These are phyloP conservation scores for Biscogniauxia sp. DNA, from an alignment of 2,329 filamentous ascomycete genomes.

Conservation along the genomic window DNA sequence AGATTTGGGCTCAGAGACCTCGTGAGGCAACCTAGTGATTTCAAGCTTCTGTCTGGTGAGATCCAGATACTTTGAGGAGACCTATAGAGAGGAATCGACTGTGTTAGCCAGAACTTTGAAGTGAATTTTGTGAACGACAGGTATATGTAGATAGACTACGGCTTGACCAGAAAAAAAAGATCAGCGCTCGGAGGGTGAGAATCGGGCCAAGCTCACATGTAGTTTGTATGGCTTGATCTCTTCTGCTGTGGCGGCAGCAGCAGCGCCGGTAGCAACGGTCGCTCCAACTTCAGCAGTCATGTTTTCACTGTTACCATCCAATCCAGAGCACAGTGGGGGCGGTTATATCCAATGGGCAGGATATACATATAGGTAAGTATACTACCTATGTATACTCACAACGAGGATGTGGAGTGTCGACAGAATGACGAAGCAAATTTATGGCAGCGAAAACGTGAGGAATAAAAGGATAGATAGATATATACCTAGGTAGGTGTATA, in stretches of 20 bases:
- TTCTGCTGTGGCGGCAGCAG: constrained; percentile 31
- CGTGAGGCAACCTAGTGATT: constrained; percentile 62
- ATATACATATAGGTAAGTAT: not conserved
- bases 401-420: constrained; percentile 6
- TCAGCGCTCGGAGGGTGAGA: not conserved
- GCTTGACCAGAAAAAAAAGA: constrained; percentile 1
- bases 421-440: constrained; percentile 6
- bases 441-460: not conserved
- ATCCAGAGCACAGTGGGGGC: not conserved
- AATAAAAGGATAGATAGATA: not conserved
- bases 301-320: constrained; percentile 2
- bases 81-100: constrained; percentile 37
- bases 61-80: constrained; percentile 65
- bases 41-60: constrained; percentile 67
- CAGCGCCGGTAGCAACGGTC: constrained; percentile 25
- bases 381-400: not conserved
- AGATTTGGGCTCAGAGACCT: constrained; percentile 46
- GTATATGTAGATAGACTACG: not conserved
- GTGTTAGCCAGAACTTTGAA: constrained; percentile 32
- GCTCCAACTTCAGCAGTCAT: constrained; percentile 30
- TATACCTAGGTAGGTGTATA: too few relatives aligned
- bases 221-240: constrained; percentile 56
- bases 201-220: constrained; percentile 44
- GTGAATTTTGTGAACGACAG: not conserved
- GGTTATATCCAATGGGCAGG: not conserved